phyloP scores from a whole-genome alignment of 805 yeast genomes.

The Maudiozyma bulderi region DNA sequence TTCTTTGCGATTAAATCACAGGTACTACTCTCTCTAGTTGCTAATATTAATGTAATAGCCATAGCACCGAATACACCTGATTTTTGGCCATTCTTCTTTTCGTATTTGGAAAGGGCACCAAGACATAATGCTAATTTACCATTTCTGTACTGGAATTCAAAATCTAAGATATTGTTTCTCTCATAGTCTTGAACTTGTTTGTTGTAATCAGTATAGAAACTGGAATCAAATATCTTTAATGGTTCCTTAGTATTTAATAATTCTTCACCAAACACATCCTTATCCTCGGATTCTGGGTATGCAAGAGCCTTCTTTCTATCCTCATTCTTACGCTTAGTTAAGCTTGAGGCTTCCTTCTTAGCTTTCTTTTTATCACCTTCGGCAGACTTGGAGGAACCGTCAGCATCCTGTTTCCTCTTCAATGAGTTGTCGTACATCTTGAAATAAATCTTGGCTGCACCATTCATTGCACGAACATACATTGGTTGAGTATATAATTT shows the following conservation, averaged over 20 bases:
- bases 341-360: constrained; percentile 45
- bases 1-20: constrained; percentile 25
- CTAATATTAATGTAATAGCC: constrained; percentile 17
- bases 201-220: constrained; percentile 32
- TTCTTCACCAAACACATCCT: constrained; percentile 51
- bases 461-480: constrained; percentile 58
- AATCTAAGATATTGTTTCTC: constrained; percentile 22
- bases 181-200: constrained; percentile 37
- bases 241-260: constrained; percentile 31
- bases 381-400: constrained; percentile 6
- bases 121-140: constrained; percentile 27
- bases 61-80: constrained; percentile 21
- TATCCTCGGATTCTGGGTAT: constrained; percentile 43
- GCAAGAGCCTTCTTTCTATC: constrained; percentile 37
- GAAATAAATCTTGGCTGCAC: constrained; percentile 50
- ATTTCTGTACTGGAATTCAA: constrained; percentile 19
- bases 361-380: constrained; percentile 35
- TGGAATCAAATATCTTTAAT: constrained; percentile 36
- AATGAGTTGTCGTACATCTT: constrained; percentile 23
- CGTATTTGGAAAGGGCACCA: constrained; percentile 20
- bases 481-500: constrained; percentile 57
- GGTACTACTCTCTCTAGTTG: constrained; percentile 13
- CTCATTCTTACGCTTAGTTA: constrained; percentile 43
- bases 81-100: constrained; percentile 9
- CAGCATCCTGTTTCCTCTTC: constrained; percentile 7